Base-by-base conservation (phyloP, 192 early-diverging fungal species). In the Allomyces macrogynus region DNA sequence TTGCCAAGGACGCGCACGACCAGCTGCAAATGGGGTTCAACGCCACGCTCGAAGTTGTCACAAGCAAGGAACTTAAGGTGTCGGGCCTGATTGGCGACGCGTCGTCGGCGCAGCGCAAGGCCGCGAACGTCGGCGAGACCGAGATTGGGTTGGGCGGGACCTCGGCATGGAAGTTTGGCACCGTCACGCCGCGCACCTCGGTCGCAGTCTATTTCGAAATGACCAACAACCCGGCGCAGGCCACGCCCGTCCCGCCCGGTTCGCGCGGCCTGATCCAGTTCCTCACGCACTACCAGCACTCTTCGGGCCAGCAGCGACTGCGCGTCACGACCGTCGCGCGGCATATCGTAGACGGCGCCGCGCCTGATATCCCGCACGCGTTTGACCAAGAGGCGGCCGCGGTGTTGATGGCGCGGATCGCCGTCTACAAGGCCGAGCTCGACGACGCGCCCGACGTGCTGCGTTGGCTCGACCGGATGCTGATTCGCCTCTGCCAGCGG, bases 381-480 rank as follows among this genome's bases (percentile, higher is more conserved):
- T 96, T 99, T 67, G 95, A 99, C 74, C 93, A 99, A 77, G 95
- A 99, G 71, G 90, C 95, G 0, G 86, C 95, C 1, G 95, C 95
- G 3, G 93, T 95, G 14, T 76, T 99, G 22, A 99, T 97, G 92
- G 83, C 93, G 22, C 88, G 95, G 67, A 97, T 99, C 65, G 90
- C 90, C 4, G 86, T 89, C 25, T 95, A 91, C 78, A 97, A 97
- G 81, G 87, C 92, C 14, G 95, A 97, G 67, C 85, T 90, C 67
- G 95, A 99, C 70, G 93, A 99, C 78, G 89, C 88, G 1, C 89
- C 92, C 26, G 95, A 97, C 72, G 95, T 99, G 14, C 75, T 97
- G 69, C 82, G 93, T 61, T 97, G 95, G 93, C 73, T 99, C 61
- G 95, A 99, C 79, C 85, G 93, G 65, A 97, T 97, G 90, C 76